Conservation (phyloP, 768 basidiomycete species). For the Calvatia gigantea region DNA sequence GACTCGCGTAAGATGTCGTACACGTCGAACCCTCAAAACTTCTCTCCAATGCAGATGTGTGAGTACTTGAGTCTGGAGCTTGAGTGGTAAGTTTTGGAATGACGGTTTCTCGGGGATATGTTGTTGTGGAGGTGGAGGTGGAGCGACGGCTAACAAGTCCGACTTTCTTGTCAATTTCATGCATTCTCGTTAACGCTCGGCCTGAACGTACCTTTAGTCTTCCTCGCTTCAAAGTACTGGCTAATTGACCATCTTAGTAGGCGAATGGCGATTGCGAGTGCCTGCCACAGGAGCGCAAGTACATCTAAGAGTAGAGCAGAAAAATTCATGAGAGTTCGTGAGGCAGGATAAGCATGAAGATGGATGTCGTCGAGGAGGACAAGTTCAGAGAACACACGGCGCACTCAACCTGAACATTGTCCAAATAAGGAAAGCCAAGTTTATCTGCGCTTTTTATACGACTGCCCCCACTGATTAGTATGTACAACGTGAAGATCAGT, state of each 20-base stretch:
- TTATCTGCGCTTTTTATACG: not conserved
- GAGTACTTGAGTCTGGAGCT: conserved; percentile 8
- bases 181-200: not conserved
- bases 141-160: not conserved
- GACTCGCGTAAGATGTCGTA: not conserved
- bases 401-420: conserved; percentile 6
- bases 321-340: conserved; percentile 10
- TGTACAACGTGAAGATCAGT: too few species aligned
- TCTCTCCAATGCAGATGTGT: conserved; percentile 11
- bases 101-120: conserved; percentile 4
- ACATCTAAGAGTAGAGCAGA: conserved; percentile 3
- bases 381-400: not conserved
- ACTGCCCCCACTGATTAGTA: too few species aligned
- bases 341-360: not conserved
- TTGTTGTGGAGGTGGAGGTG: not conserved
- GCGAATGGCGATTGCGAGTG: conserved; percentile 1
- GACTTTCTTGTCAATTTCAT: not conserved
- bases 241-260: conserved; percentile 9
- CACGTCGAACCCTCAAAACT: conserved; percentile 11
- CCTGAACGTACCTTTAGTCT: conserved; percentile 2
- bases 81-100: conserved; percentile 9
- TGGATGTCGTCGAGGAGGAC: not conserved
- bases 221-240: conserved; percentile 5
- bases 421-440: conserved; percentile 5
- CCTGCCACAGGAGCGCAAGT: conserved; percentile 5